Base-by-base conservation (phyloP, 306 rosid species). In the Acmispon strigosus region DNA sequence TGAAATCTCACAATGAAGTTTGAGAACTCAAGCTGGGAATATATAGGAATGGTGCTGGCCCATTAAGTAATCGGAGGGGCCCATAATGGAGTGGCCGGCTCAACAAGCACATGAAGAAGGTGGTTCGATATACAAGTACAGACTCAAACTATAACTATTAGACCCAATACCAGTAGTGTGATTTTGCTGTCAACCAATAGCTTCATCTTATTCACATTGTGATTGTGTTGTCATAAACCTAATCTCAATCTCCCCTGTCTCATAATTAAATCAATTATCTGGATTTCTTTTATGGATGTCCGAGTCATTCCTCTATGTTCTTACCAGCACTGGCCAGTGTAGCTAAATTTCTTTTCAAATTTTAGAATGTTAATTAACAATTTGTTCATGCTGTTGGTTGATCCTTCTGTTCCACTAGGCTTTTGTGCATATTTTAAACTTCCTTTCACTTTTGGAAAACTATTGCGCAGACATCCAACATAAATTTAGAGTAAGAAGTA, bases 151-250 rank as follows among this genome's bases (percentile, higher is more conserved):
- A 81, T 22, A 78, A 60, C 69, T 55, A 81, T 22, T 10, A 22
- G 24, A 22, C 24, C 24, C 24, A 22, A 22, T 62, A 51, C 24
- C 24, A 22, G 2, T 62, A 51, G 79, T 80, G 86, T 75, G 88
- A 36, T 70, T 83, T 74, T 80, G 83, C 94, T 84, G 89, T 82
- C 71, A 13, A 70, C 90, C 87, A 88, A 29, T 62, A 8, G 6
- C 42, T 42, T 41, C 49, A 32, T 67, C 36, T 32, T 11, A 37
- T 52, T 47, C 69, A 18, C 78, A 41, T 58, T 62, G 34, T 27
- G 16, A 8, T 20, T 27, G 47, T 36, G 13, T 22, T 15, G 4
- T 29, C 32, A 34, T 44, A 4, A 8, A 68, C 59, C 69, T 43
- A 70, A 42, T 73, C 42, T 58, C 32, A 69, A 42, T 79, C 51